Conservation (phyloP, 805 yeast genomes). For the Wickerhamiella qilinensis region DNA sequence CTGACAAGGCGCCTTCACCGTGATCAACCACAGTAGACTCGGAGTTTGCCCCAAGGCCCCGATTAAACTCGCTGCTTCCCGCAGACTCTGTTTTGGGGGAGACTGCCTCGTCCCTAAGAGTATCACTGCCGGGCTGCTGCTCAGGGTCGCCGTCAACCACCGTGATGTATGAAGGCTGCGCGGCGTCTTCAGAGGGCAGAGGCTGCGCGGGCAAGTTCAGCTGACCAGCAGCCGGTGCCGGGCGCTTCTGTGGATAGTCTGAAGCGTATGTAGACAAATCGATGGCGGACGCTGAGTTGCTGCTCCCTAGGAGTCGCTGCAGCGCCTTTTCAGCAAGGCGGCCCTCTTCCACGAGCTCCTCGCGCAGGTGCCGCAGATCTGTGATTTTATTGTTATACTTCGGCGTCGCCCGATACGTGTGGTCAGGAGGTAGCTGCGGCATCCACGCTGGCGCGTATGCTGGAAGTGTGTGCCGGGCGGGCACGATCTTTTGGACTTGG, state of each 20-base stretch:
- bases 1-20: no score
- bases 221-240: background rate
- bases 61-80: no score
- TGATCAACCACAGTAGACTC: no score
- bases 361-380: slow-evolving; percentile 56
- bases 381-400: slow-evolving; percentile 42
- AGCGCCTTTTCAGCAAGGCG: slow-evolving; percentile 66
- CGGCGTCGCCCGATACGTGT: slow-evolving; percentile 72
- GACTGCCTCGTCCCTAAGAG: no score
- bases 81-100: no score
- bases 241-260: no score
- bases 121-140: no score
- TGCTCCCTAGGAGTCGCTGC: slow-evolving; percentile 32
- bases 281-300: slow-evolving; percentile 13
- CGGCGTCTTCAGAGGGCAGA: background rate
- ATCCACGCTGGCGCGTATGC: slow-evolving; percentile 41
- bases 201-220: background rate
- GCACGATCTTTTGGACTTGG: slow-evolving; percentile 3
- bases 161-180: background rate
- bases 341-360: slow-evolving; percentile 65
- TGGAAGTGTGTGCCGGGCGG: background rate
- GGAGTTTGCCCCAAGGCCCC: no score
- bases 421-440: slow-evolving; percentile 87
- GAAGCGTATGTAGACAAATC: no score
- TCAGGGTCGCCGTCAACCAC: background rate